A percentile compares a stretch with the other conserved stretches of the same genome.
Evolutionary conservation across 176 grass and related monocot genomes (phyloP).

Genomic region (Rhynchospora breviuscula): DNA sequence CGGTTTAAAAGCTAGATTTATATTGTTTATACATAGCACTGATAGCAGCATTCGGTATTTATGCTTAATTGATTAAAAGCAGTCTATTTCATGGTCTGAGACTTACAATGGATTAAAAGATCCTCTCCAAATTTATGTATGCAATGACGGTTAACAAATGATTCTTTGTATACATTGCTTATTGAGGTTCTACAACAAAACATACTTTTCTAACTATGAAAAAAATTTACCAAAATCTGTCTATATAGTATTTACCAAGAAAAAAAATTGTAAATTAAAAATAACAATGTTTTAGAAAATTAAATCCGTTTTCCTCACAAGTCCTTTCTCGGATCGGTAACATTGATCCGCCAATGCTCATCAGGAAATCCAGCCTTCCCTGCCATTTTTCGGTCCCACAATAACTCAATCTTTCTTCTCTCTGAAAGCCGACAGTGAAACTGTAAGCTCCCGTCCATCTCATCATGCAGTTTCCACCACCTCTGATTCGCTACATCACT

Average conservation of each 20-base stretch:
- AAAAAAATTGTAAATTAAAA: not conserved
- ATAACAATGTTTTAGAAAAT: not conserved
- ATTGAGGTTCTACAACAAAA: conserved; percentile 19
- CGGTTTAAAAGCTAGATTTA: not conserved
- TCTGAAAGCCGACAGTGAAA: conserved; percentile 49
- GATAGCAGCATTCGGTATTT: not conserved
- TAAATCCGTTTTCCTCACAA: not conserved
- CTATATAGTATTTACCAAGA: conserved; percentile 20
- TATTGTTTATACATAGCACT: not conserved
- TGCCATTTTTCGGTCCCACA: conserved; percentile 50
- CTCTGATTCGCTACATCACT: conserved; percentile 59
- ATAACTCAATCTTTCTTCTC: conserved; percentile 52
- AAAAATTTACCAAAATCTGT: conserved; percentile 15
- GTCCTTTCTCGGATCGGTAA: conserved; percentile 57
- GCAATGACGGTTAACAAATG: not conserved
- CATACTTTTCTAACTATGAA: conserved; percentile 9
- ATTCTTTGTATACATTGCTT: conserved; percentile 4
- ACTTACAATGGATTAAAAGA: not conserved
- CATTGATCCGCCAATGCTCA: conserved; percentile 73
- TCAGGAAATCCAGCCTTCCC: conserved; percentile 37
- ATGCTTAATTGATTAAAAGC: not conserved
- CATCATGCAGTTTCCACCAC: conserved; percentile 87
- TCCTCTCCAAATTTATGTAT: not conserved
- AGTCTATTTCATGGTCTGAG: not conserved
- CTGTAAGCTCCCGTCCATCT: conserved; percentile 53